phyloP scores from a whole-genome alignment of 305 asterid genomes.

The Coffea humblotiana region DNA sequence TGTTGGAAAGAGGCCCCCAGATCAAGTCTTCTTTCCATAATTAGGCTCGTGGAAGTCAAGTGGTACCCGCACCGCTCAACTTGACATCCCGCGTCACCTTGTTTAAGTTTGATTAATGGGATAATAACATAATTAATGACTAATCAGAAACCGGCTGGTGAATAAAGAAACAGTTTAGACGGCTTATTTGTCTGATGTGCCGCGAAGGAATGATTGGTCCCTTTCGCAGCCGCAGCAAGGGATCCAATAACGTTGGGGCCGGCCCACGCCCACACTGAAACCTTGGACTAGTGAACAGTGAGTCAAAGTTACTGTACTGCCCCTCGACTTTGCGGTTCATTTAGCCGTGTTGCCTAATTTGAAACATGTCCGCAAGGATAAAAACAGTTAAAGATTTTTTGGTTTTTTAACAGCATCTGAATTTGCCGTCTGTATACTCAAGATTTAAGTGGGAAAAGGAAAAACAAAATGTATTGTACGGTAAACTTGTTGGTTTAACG shows the following conservation, averaged over 20 bases:
- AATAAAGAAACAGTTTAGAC: constrained; percentile 19
- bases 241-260: constrained; percentile 50
- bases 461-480: neutral
- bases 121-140: constrained; percentile 6
- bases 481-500: neutral
- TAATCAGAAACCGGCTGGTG: neutral
- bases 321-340: constrained; percentile 24
- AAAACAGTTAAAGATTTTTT: neutral
- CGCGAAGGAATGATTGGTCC: constrained; percentile 34
- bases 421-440: neutral
- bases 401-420: neutral
- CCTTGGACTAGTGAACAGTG: neutral
- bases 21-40: neutral
- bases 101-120: constrained; percentile 4
- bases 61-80: neutral
- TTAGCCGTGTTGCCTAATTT: constrained; percentile 1
- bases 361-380: constrained; percentile 9
- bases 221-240: constrained; percentile 3
- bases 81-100: neutral
- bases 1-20: neutral
- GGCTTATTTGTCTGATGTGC: constrained; percentile 48
- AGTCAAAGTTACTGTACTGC: constrained; percentile 26
- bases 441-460: neutral
- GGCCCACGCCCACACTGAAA: constrained; percentile 37
- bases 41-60: neutral